Percentiles rank a stretch among this genome's conserved stretches.
Evolutionary conservation across 2,329 filamentous ascomycete species (phyloP).

Genomic region (Botrytis deweyae): DNA sequence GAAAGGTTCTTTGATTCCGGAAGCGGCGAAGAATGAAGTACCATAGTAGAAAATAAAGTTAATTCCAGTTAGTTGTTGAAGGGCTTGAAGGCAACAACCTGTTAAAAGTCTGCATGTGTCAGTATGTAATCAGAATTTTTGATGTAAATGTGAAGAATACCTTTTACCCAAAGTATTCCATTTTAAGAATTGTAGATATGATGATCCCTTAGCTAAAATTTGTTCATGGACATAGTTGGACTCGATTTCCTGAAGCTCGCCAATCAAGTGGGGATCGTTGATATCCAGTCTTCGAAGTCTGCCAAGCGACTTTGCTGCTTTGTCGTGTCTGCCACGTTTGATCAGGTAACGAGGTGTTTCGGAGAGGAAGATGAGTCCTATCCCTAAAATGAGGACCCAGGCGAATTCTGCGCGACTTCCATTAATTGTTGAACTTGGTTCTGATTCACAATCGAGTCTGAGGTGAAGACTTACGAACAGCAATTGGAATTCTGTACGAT

Average conservation of each 20-base stretch:
- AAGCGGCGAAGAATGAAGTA: constrained; percentile 86
- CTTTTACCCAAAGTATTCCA: constrained; percentile 21
- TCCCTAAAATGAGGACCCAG: constrained; percentile 53
- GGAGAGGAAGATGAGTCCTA: constrained; percentile 33
- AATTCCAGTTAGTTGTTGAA: constrained; percentile 62
- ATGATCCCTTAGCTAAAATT: constrained; percentile 4
- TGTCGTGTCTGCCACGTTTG: constrained; percentile 38
- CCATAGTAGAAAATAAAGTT: constrained; percentile 92
- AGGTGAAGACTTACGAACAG: constrained; percentile 47
- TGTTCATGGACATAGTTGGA: constrained; percentile 15
- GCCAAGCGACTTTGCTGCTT: constrained; percentile 63
- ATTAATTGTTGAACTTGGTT: neutral
- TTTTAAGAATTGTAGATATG: constrained; percentile 17
- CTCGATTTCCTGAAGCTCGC: constrained; percentile 12
- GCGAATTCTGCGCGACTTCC: constrained; percentile 53
- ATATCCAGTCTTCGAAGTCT: constrained; percentile 61
- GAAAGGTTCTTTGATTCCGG: constrained; percentile 63
- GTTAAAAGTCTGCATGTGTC: constrained; percentile 4
- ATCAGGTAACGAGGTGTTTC: constrained; percentile 42
- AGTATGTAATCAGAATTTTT: neutral
- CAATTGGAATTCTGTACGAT: constrained; percentile 78
- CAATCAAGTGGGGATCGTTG: constrained; percentile 36
- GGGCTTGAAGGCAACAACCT: constrained; percentile 16
- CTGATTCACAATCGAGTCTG: neutral
- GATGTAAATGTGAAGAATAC: neutral